These are phyloP conservation scores for Ceriops decandra DNA, from an alignment of 345 rosid genomes.

Conservation along the genomic window DNA sequence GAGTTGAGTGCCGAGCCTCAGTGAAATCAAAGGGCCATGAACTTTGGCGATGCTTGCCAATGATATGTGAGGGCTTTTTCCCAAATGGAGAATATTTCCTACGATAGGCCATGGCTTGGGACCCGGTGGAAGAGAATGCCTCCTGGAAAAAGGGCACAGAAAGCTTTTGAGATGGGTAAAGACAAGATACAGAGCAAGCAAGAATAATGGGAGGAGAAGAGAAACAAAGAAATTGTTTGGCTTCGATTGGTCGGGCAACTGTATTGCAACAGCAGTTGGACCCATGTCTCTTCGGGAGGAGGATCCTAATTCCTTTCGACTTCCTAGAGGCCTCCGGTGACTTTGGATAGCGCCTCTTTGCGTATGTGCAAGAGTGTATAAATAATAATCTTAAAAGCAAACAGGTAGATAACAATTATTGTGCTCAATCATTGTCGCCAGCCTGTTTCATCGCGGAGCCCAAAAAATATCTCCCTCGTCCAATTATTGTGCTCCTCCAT, in stretches of 20 bases:
- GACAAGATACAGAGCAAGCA: not conserved
- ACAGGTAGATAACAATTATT: too few species aligned
- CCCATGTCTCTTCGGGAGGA: not conserved
- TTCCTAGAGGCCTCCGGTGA: too few species aligned
- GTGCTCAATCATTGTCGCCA: too few species aligned
- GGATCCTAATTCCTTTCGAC: too few species aligned
- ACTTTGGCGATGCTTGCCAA: conserved; percentile 10
- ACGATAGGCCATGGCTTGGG: conserved; percentile 19
- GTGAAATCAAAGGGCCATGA: conserved; percentile 19
- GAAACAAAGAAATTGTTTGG: not conserved
- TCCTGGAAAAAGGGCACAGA: not conserved
- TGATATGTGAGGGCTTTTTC: conserved; percentile 8
- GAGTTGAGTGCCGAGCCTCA: conserved; percentile 13
- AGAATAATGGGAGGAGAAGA: not conserved
- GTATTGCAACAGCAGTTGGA: not conserved
- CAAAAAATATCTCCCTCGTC: too few species aligned
- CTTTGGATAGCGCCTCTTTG: too few species aligned
- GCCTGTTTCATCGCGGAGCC: too few species aligned
- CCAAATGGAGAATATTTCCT: conserved; percentile 16
- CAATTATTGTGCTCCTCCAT: too few species aligned
- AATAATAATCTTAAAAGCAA: too few species aligned
- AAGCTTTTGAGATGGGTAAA: not conserved
- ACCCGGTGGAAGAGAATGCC: conserved; percentile 8
- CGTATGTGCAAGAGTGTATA: too few species aligned
- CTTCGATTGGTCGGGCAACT: too few species aligned